These are phyloP conservation scores for Trypanosoma platydactyli DNA, from an alignment of 208 protist genomes.

Conservation along the genomic window DNA sequence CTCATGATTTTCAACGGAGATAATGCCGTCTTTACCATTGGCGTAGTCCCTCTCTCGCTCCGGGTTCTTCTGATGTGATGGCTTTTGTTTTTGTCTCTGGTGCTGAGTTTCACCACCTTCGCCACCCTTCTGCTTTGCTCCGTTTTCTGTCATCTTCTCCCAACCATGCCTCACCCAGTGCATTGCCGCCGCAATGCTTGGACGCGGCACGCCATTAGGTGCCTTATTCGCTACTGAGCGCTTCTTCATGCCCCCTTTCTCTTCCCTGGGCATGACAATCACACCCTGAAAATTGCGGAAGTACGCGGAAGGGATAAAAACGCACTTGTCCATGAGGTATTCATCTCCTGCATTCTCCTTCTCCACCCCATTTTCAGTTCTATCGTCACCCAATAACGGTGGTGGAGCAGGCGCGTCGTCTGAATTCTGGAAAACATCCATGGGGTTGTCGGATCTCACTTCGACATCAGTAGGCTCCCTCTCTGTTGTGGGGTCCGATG, in stretches of 20 bases:
- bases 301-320: slow-evolving; percentile 13
- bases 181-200: no score
- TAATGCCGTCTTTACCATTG: no score
- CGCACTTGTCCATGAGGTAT: slow-evolving; percentile 22
- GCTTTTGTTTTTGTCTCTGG: no score
- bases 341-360: slow-evolving; percentile 12
- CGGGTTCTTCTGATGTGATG: no score
- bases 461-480: neutral
- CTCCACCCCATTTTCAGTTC: neutral
- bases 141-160: no score
- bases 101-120: no score
- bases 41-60: no score
- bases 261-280: neutral
- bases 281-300: slow-evolving; percentile 14
- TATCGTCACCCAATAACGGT: neutral
- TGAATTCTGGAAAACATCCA: neutral
- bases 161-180: neutral
- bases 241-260: neutral
- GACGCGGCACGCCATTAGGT: no score
- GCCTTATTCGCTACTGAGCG: neutral
- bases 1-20: no score
- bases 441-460: neutral
- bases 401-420: neutral
- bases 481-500: slow-evolving; percentile 5
- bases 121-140: no score